Percentiles rank a stretch among this genome's conserved stretches.
These are phyloP conservation scores for Penicillium glabrum DNA, from an alignment of 2,329 filamentous ascomycete genomes.

Conservation along the genomic window DNA sequence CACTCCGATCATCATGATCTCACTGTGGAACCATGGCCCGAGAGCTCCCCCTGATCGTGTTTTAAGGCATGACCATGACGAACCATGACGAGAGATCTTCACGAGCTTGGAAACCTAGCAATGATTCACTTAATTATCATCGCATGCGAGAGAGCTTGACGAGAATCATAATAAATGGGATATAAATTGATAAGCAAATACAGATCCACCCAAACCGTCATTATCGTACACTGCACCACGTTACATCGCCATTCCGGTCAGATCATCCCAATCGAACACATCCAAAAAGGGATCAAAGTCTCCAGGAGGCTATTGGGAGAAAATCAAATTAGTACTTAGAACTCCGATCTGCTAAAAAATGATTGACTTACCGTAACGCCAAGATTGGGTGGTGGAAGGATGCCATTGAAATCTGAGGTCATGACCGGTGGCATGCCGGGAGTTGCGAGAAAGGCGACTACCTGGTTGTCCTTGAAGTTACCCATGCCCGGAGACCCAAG, in stretches of 20 bases:
- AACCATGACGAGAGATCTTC: not conserved
- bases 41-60: not conserved
- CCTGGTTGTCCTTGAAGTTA: slow-evolving; percentile 32
- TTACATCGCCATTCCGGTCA: slow-evolving; percentile 27
- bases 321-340: slow-evolving; percentile 6
- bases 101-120: not conserved
- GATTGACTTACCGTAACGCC: slow-evolving; percentile 24
- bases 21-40: slow-evolving; percentile 9
- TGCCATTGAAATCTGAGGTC: slow-evolving; percentile 22
- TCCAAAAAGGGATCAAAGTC: slow-evolving; percentile 36
- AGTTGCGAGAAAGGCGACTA: slow-evolving; percentile 21
- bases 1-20: slow-evolving; percentile 15
- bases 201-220: not conserved
- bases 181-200: not conserved
- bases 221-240: not conserved
- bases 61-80: not conserved
- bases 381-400: slow-evolving; percentile 23
- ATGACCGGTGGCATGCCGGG: slow-evolving; percentile 22
- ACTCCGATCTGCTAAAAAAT: not conserved
- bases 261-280: slow-evolving; percentile 36
- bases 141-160: not conserved
- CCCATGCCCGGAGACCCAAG: slow-evolving; percentile 30
- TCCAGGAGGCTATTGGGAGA: slow-evolving; percentile 18
- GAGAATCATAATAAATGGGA: not conserved
- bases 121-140: not conserved